Evolutionary conservation across 139 green algal species (phyloP).

Genomic region (Chlamydomonas applanata): DNA sequence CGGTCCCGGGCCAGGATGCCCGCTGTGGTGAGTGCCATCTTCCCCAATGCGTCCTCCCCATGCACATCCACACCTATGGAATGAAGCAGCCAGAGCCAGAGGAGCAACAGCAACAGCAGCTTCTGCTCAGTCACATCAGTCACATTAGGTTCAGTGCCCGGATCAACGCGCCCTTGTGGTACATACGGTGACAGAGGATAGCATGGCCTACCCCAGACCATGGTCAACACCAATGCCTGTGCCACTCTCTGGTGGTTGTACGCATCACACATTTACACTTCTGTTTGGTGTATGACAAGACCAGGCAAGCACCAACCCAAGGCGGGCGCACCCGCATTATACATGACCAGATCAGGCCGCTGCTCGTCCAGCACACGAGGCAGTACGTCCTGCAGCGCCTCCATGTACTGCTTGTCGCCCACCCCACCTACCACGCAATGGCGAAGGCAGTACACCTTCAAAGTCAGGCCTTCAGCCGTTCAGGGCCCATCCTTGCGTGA

Average conservation of each 20-base stretch:
- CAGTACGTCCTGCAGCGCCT: slow-evolving; percentile 31
- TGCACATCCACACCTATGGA: slow-evolving; percentile 48
- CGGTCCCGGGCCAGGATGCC: slow-evolving; percentile 48
- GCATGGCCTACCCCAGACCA: neutral
- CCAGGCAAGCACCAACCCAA: neutral
- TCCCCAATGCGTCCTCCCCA: slow-evolving; percentile 46
- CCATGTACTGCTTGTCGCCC: slow-evolving; percentile 23
- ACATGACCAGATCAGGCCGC: slow-evolving; percentile 49
- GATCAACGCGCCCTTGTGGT: neutral
- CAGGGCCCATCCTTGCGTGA: too few relatives aligned
- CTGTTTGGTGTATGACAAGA: neutral
- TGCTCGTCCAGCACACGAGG: slow-evolving; percentile 42
- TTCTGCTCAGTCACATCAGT: neutral
- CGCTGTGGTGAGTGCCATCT: slow-evolving; percentile 34
- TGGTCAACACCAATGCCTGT: too few relatives aligned
- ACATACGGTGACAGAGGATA: neutral
- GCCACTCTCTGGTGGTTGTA: too few relatives aligned
- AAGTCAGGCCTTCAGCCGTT: too few relatives aligned
- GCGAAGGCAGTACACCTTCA: slow-evolving; percentile 42
- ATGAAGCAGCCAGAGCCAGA: neutral
- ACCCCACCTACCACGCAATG: slow-evolving; percentile 37
- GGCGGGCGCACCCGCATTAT: slow-evolving; percentile 45
- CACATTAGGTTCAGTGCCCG: neutral
- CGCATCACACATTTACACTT: too few relatives aligned
- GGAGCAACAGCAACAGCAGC: neutral